Base-by-base conservation (phyloP, 2,329 filamentous ascomycete genomes). In the Xylariaceae sp. region DNA sequence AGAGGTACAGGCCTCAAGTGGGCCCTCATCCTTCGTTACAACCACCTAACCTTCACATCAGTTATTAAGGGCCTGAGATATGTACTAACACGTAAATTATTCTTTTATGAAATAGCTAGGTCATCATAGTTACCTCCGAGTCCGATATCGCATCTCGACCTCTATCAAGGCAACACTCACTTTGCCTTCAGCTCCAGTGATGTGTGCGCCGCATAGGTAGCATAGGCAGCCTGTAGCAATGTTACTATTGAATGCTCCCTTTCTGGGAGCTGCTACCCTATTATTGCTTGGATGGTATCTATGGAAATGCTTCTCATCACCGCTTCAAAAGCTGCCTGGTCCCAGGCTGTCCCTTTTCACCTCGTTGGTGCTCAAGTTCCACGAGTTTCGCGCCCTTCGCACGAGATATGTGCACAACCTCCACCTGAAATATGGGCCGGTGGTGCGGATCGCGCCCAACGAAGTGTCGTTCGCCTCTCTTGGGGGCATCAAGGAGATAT, bases 401-500 rank as follows among this genome's bases (percentile, higher is more conserved):
- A 77, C 76, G 1, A 53, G 59, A 31, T 78, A 79, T 45, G 66
- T 81, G 19, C 76, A 82, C 46, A 37, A 48, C 0, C 62, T 81
- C 12, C 78, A 83, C 52, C 50, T 63, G 36, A 57, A 55, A 33
- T 78, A 80, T 44, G 78, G 78, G 1, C 70, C 73, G 0, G 70
- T 73, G 0, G 74, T 83, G 13, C 69, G 78, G 4, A 53, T 82
- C 19, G 69, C 67, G 0, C 77, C 77, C 0, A 69, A 70, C 43
- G 77, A 83, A 57, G 71, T 78, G 3, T 73, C 74, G 0, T 81
- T 81, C 44, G 69, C 73, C 0, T 77, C 74, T 2, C 59, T 65
- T 7, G 63, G 67, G 7, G 78, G 73, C 0, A 59, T 81, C 36
- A 81, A 76, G 53, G 74, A 80, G 59, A 81, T 81, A 31, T 83